These are phyloP conservation scores for Zoysia matrella DNA, from an alignment of 202 grass and related monocot species.

Conservation along the genomic window DNA sequence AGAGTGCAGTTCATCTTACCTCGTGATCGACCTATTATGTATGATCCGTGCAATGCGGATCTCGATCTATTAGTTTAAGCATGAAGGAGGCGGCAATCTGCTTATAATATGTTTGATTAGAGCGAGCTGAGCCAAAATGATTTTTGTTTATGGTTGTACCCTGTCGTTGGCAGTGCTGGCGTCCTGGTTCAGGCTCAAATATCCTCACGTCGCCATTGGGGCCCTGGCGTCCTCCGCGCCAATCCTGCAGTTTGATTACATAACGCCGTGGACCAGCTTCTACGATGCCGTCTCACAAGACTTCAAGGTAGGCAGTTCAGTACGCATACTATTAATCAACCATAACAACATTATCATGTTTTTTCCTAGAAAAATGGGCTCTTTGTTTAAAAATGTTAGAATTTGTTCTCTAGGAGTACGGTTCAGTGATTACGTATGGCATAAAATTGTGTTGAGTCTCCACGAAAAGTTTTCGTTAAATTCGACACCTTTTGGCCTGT, in stretches of 20 bases:
- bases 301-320: constrained; percentile 59
- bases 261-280: constrained; percentile 82
- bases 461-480: neutral
- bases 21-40: no score
- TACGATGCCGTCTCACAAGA: constrained; percentile 82
- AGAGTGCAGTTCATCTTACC: neutral
- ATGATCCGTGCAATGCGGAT: neutral
- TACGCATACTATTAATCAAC: neutral
- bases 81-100: neutral
- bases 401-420: neutral
- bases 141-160: constrained; percentile 23
- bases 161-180: constrained; percentile 69
- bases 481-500: neutral
- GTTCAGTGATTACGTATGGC: neutral
- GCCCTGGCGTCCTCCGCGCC: constrained; percentile 87
- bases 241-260: constrained; percentile 87
- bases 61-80: constrained; percentile 14
- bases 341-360: neutral
- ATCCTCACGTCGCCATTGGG: constrained; percentile 86
- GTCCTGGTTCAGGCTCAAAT: constrained; percentile 96
- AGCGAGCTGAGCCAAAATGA: neutral
- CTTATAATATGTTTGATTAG: neutral
- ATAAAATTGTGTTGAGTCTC: neutral
- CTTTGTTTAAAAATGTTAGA: no score
- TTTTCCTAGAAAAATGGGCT: no score